Evolutionary conservation across 2,329 filamentous ascomycete genomes (phyloP).

Genomic region (Nectriaceae sp.): DNA sequence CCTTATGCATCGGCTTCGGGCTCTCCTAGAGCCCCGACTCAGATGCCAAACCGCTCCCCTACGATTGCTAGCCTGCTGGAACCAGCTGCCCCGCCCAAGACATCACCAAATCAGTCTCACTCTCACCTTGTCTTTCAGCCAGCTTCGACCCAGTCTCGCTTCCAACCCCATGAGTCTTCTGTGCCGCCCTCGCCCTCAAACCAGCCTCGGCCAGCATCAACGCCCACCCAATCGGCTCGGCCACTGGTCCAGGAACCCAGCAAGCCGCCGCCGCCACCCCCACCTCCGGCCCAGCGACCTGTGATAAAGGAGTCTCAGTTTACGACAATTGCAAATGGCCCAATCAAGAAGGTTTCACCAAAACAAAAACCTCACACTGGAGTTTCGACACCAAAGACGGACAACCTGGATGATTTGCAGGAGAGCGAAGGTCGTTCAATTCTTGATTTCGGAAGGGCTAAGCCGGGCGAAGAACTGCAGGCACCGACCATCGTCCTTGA

Average conservation of each 20-base stretch:
- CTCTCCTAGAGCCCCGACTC: conserved; percentile 50
- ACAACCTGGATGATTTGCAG: conserved; percentile 49
- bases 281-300: conserved; percentile 33
- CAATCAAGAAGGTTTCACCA: conserved; percentile 48
- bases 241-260: conserved; percentile 36
- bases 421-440: conserved; percentile 55
- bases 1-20: conserved; percentile 45
- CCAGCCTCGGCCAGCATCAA: conserved; percentile 35
- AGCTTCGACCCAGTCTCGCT: conserved; percentile 30
- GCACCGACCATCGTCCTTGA: conserved; percentile 82
- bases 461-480: conserved; percentile 58
- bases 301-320: conserved; percentile 42
- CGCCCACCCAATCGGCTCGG: conserved; percentile 36
- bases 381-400: conserved; percentile 50
- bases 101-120: conserved; percentile 33
- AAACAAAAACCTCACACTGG: conserved; percentile 47
- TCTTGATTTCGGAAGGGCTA: conserved; percentile 61
- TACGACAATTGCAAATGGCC: conserved; percentile 42
- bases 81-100: conserved; percentile 34
- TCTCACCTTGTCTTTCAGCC: conserved; percentile 29
- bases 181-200: conserved; percentile 47
- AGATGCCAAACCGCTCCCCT: conserved; percentile 59
- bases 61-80: conserved; percentile 92
- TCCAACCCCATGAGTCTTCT: conserved; percentile 39
- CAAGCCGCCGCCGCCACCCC: conserved; percentile 35